Percentiles rank a stretch among this genome's conserved stretches.
phyloP scores from a whole-genome alignment of 2,329 filamentous ascomycete species.

The Alternaria postmessia region DNA sequence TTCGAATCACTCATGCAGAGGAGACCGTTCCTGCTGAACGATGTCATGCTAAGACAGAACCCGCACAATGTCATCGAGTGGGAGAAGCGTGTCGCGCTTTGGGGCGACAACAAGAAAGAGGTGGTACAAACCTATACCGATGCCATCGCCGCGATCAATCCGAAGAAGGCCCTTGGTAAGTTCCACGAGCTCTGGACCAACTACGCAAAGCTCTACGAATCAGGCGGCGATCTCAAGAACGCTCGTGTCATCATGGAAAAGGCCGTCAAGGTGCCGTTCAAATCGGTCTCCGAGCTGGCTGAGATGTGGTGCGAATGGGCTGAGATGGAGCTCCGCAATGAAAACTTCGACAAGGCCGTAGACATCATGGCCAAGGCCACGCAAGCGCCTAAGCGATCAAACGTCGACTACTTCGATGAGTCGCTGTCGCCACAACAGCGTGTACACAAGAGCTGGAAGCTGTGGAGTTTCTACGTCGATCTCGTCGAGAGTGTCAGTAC shows the following conservation, averaged over 20 bases:
- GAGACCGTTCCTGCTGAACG: constrained; percentile 93
- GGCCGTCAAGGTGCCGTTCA: constrained; percentile 96
- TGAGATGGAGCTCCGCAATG: constrained; percentile 94
- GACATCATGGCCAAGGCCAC: constrained; percentile 97
- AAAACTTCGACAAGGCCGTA: constrained; percentile 94
- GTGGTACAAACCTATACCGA: constrained; percentile 94
- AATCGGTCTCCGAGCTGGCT: constrained; percentile 93
- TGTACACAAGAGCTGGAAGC: constrained; percentile 98
- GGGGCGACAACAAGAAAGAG: constrained; percentile 91
- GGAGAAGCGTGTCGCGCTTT: constrained; percentile 95
- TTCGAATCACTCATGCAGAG: constrained; percentile 99
- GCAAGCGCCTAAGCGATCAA: constrained; percentile 95
- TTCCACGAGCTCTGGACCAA: constrained; percentile 97
- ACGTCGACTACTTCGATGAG: constrained; percentile 99
- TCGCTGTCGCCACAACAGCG: constrained; percentile 91
- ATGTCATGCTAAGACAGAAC: constrained; percentile 93
- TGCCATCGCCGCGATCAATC: constrained; percentile 90
- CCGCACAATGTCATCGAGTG: constrained; percentile 96
- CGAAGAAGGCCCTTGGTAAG: constrained; percentile 91
- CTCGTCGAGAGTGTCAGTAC: constrained; percentile 93
- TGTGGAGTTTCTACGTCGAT: constrained; percentile 99
- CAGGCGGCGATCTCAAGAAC: constrained; percentile 81
- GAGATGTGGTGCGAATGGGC: constrained; percentile 99
- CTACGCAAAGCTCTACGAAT: constrained; percentile 97
- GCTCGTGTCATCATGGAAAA: constrained; percentile 96